A percentile compares a stretch with the other conserved stretches of the same genome.
Evolutionary conservation across 106 monocot genomes (phyloP).

Genomic region (Narthecium ossifragum): DNA sequence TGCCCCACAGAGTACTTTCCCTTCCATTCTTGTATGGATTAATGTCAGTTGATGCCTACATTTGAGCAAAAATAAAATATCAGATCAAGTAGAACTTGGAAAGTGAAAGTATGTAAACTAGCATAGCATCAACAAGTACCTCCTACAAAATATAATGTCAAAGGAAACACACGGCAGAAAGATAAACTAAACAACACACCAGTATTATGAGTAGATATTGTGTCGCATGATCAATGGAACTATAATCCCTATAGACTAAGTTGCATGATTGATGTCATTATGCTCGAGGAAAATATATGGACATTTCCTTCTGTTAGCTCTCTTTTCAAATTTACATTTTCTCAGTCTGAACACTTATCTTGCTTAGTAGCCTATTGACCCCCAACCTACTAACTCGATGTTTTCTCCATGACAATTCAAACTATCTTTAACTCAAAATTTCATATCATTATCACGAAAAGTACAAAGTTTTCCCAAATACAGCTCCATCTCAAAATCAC

Average conservation of each 20-base stretch:
- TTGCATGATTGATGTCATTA: background rate
- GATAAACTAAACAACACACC: background rate
- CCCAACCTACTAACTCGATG: no score
- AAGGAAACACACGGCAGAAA: background rate
- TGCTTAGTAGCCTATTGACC: no score
- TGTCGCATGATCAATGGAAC: background rate
- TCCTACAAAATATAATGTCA: background rate
- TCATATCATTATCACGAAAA: background rate
- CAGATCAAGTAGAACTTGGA: background rate
- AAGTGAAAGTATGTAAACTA: background rate
- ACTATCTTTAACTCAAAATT: background rate
- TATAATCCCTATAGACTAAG: background rate
- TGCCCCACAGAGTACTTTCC: slow-evolving; percentile 86
- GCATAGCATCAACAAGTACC: no score
- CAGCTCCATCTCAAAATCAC: no score
- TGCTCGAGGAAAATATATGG: background rate
- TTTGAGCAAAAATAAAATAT: background rate
- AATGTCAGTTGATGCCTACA: slow-evolving; percentile 52
- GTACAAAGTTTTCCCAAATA: no score
- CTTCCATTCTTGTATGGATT: slow-evolving; percentile 57
- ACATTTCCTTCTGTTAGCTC: background rate
- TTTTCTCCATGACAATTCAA: no score
- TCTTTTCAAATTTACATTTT: background rate
- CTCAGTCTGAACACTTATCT: background rate
- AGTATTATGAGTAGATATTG: background rate